A percentile compares a stretch with the other conserved stretches of the same genome.
Evolutionary conservation across 225 moss, liverwort and hornwort genomes (phyloP).

Genomic region (Antitrichia curtipendula): DNA sequence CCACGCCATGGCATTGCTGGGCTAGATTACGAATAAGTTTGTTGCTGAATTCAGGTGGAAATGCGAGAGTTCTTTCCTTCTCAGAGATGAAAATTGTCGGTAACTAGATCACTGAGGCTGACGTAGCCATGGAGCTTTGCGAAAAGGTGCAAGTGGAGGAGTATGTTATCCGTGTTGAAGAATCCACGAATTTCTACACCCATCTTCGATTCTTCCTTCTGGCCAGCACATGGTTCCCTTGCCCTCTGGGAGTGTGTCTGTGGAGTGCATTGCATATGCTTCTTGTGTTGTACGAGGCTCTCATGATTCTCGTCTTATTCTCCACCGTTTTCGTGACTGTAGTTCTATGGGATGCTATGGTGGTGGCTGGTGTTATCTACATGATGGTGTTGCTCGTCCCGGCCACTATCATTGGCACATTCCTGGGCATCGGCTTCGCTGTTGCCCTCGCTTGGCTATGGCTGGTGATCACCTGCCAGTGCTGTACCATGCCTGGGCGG

Average conservation of each 20-base stretch:
- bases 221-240: not conserved
- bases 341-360: not conserved
- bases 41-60: not conserved
- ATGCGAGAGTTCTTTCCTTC: not conserved
- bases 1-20: too few relatives aligned
- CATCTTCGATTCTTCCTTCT: not conserved
- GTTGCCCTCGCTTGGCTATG: accelerated
- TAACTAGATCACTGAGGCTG: too few relatives aligned
- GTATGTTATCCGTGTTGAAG: not conserved
- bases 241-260: not conserved
- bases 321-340: too few relatives aligned
- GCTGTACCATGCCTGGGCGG: not conserved
- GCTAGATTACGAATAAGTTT: not conserved
- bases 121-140: not conserved
- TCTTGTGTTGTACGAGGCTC: not conserved
- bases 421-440: accelerated
- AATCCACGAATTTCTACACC: not conserved
- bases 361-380: accelerated
- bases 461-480: not conserved
- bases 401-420: accelerated
- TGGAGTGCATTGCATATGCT: not conserved
- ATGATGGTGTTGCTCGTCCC: too few relatives aligned
- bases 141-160: not conserved
- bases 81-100: not conserved
- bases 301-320: not conserved